A percentile compares a stretch with the other conserved stretches of the same genome.
phyloP scores from a whole-genome alignment of 495 filamentous ascomycete genomes.

The Aspergillus egyptiacus region DNA sequence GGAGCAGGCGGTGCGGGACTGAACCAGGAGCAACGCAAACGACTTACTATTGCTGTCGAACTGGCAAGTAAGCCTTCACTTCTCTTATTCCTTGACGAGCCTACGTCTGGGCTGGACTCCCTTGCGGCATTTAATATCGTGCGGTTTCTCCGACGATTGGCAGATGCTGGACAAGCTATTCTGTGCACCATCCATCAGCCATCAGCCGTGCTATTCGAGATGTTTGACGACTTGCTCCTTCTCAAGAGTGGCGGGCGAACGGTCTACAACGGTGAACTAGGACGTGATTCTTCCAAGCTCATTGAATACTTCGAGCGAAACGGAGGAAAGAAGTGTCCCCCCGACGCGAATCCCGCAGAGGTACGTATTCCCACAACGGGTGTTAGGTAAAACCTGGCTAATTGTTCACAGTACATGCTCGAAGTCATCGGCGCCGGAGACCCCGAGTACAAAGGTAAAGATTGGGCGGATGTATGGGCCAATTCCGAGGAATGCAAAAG shows the following conservation, averaged over 20 bases:
- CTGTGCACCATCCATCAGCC: constrained; percentile 81
- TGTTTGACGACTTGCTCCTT: constrained; percentile 67
- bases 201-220: constrained; percentile 62
- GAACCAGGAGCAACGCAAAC: constrained; percentile 57
- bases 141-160: constrained; percentile 58
- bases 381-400: no score
- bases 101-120: constrained; percentile 68
- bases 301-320: constrained; percentile 60
- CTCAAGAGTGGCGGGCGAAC: constrained; percentile 64
- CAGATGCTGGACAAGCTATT: constrained; percentile 65
- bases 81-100: constrained; percentile 71
- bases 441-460: constrained; percentile 54
- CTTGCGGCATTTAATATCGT: constrained; percentile 61
- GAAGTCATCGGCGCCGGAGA: constrained; percentile 61
- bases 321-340: constrained; percentile 53
- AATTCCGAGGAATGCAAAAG: constrained; percentile 39
- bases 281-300: constrained; percentile 47
- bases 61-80: constrained; percentile 61
- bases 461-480: constrained; percentile 58
- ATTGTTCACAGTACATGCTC: constrained; percentile 50
- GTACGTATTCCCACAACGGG: constrained; percentile 17
- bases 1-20: constrained; percentile 49
- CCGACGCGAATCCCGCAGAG: constrained; percentile 57
- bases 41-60: constrained; percentile 64
- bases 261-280: constrained; percentile 65